Evolutionary conservation across 2,329 filamentous ascomycete species (phyloP).

Genomic region (Beauveria sp.): DNA sequence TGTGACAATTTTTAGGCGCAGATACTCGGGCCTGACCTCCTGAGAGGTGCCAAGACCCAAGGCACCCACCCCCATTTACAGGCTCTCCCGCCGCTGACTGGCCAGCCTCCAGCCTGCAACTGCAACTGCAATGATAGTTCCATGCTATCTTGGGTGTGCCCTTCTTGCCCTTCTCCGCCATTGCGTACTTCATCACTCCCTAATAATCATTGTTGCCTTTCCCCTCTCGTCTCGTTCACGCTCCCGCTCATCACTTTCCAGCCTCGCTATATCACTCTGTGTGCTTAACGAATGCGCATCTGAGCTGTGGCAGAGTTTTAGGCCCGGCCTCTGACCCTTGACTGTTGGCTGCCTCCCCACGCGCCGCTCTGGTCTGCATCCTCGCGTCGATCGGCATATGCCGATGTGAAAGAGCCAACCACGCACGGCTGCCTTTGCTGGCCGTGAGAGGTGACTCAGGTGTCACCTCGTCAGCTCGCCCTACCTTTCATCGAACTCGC

Average conservation of each 20-base stretch:
- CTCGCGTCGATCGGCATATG: slow-evolving; percentile 2
- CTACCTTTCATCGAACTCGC: background rate
- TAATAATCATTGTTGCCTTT: background rate
- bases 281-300: background rate
- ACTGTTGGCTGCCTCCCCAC: background rate
- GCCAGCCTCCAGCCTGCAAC: background rate
- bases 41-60: slow-evolving; percentile 1
- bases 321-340: background rate
- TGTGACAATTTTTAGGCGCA: background rate
- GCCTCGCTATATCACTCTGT: background rate
- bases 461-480: slow-evolving; percentile 10
- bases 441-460: slow-evolving; percentile 8
- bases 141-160: background rate
- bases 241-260: background rate
- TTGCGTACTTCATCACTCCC: background rate
- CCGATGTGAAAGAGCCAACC: slow-evolving; percentile 8
- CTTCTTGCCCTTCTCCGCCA: background rate
- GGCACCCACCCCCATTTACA: background rate
- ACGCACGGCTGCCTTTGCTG: slow-evolving; percentile 6
- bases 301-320: background rate
- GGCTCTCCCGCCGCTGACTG: background rate
- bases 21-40: background rate
- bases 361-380: background rate
- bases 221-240: background rate
- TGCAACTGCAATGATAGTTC: background rate